These are phyloP conservation scores for Liquidambar formosana DNA, from an alignment of 164 flowering plant genomes.

Conservation along the genomic window DNA sequence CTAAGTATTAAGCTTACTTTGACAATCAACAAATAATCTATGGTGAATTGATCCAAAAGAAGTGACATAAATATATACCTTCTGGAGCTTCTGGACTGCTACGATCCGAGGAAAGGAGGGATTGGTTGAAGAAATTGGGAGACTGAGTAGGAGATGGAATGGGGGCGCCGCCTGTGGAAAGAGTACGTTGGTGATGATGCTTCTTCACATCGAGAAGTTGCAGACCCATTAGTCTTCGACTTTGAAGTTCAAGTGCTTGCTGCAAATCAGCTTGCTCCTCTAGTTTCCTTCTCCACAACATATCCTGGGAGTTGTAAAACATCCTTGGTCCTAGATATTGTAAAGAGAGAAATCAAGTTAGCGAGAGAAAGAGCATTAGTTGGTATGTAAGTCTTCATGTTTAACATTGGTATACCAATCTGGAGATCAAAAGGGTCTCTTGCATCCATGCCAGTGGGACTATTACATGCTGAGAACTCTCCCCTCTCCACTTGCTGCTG, in stretches of 20 bases:
- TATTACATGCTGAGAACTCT: constrained; percentile 60
- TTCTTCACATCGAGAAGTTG: constrained; percentile 64
- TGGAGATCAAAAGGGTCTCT: constrained; percentile 79
- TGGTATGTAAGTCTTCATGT: not conserved
- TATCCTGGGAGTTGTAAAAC: constrained; percentile 48
- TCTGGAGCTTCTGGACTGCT: constrained; percentile 30
- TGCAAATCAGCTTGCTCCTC: constrained; percentile 63
- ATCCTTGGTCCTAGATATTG: constrained; percentile 42
- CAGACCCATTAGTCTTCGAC: constrained; percentile 48
- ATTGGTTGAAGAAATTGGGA: constrained; percentile 32
- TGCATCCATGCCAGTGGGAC: constrained; percentile 71
- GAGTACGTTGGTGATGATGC: constrained; percentile 41
- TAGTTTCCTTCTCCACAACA: constrained; percentile 59
- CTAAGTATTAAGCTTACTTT: too few species aligned
- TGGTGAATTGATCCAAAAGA: not conserved
- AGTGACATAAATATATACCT: too few species aligned
- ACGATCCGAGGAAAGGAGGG: constrained; percentile 19
- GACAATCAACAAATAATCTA: not conserved
- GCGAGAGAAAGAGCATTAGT: not conserved
- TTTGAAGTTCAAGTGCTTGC: constrained; percentile 63
- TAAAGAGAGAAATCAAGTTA: not conserved
- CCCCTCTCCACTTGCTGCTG: constrained; percentile 62
- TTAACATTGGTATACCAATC: constrained; percentile 53
- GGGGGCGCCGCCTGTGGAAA: constrained; percentile 48
- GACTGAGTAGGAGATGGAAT: constrained; percentile 40